A percentile compares a stretch with the other conserved stretches of the same genome.
These are phyloP conservation scores for Cornus florida DNA, from an alignment of 148 eudicot genomes.

Conservation along the genomic window DNA sequence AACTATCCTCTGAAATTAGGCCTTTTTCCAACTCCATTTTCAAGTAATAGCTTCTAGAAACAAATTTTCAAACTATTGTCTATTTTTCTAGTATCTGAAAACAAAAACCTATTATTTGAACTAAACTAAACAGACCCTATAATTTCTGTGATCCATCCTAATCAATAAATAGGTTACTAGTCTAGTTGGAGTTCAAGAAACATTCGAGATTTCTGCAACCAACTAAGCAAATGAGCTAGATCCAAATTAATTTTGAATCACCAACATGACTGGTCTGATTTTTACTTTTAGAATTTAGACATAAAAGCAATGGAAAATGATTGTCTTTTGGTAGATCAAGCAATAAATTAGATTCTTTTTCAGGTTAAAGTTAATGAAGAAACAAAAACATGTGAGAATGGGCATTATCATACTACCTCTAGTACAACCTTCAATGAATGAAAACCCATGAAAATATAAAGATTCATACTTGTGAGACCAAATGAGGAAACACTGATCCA, in stretches of 20 bases:
- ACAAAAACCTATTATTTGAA: no score
- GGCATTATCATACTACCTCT: neutral
- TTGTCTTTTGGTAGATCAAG: neutral
- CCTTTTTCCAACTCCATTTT: no score
- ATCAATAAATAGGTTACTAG: neutral
- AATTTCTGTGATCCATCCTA: neutral
- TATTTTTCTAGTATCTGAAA: no score
- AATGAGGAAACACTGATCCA: conserved; percentile 91
- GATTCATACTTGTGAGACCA: conserved; percentile 60
- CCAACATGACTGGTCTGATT: neutral
- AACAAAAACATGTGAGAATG: neutral
- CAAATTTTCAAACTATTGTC: no score
- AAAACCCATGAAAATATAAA: neutral
- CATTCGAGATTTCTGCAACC: neutral
- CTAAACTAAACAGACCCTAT: no score
- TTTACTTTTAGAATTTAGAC: neutral
- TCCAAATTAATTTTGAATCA: neutral
- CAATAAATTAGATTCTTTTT: neutral
- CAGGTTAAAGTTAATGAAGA: neutral
- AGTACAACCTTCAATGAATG: neutral
- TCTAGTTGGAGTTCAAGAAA: neutral
- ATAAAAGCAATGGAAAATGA: neutral
- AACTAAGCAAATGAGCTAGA: neutral
- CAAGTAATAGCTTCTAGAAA: no score
- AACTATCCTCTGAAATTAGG: no score